Percentiles rank a stretch among this genome's conserved stretches.
Evolutionary conservation across 2,329 filamentous ascomycete genomes (phyloP).

Genomic region (Talaromyces sp.): DNA sequence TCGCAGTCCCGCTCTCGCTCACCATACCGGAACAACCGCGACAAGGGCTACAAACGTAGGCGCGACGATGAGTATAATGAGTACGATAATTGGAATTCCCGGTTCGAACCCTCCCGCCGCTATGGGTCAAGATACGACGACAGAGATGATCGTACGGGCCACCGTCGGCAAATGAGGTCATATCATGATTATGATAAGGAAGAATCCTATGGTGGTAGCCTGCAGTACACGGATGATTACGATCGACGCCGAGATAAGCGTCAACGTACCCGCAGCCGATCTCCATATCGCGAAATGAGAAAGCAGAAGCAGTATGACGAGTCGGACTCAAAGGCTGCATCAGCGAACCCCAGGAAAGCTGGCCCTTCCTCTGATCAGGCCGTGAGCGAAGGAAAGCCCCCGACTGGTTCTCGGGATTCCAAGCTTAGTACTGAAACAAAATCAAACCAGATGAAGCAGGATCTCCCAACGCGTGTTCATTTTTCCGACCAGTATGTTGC

Average conservation of each 20-base stretch:
- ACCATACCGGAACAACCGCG: constrained; percentile 42
- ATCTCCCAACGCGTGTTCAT: constrained; percentile 43
- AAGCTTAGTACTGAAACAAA: constrained; percentile 70
- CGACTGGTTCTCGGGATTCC: constrained; percentile 60
- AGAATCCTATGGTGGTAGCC: constrained; percentile 40
- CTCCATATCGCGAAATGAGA: constrained; percentile 45
- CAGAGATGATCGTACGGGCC: constrained; percentile 43
- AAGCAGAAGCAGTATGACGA: constrained; percentile 46
- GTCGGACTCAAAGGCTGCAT: constrained; percentile 27
- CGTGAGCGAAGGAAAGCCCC: constrained; percentile 65
- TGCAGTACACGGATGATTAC: constrained; percentile 56
- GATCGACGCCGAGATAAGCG: constrained; percentile 56
- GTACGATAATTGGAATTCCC: constrained; percentile 27
- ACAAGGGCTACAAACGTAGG: constrained; percentile 46
- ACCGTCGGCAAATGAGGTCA: constrained; percentile 36
- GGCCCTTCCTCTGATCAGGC: constrained; percentile 60
- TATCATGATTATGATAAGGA: constrained; percentile 59
- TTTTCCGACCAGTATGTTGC: constrained; percentile 48
- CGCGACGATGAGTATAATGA: constrained; percentile 44
- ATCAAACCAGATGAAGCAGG: constrained; percentile 61
- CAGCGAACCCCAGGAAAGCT: constrained; percentile 47
- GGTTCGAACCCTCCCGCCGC: constrained; percentile 36
- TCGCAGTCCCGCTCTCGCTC: constrained; percentile 47
- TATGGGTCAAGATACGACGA: constrained; percentile 44
- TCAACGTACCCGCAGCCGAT: constrained; percentile 58